Evolutionary conservation across 192 early-diverging fungal species (phyloP), one percentile per base, ranked within the genome.

Genomic region (Umbelopsis ramanniana): DNA sequence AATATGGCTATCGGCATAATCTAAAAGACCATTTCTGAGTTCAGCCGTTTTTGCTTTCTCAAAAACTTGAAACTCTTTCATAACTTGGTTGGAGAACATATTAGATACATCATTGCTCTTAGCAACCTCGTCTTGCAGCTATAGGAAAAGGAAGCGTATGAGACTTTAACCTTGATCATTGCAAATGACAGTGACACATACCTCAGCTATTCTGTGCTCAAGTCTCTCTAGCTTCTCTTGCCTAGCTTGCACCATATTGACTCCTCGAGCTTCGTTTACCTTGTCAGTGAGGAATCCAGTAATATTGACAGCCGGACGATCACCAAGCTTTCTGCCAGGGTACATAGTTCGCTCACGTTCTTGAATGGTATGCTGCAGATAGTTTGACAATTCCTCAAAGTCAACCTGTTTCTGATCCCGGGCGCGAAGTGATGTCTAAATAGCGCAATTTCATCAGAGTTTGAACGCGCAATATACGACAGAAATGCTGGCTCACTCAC

Each of bases 321-420:
- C 89, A 4, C 84, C 84, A 12, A 83, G 76, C 52, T 84, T 83
- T 4, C 88, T 80, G 15, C 89, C 90, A 52, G 91, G 87, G 76
- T 87, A 86, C 33, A 88, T 54, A 53, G 92, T 83, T 10, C 90
- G 83, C 24, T 95, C 93, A 46, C 89, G 86, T 54, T 98, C 95
- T 0, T 86, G 72, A 0, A 79, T 76, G 23, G 92, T 84, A 66
- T 90, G 89, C 73, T 92, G 87, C 57, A 96, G 79, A 52, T 91
- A 96, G 60, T 85, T 84, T 9, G 89, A 87, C 50, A 98, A 80
- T 57, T 93, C 96, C 82, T 98, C 96, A 77, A 90, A 90, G 83
- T 98, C 97, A 9, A 96, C 83, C 83, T 98, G 97, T 81, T 97
- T 97, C 79, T 98, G 95, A 81, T 98, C 97, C 22, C 96, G 81